Conservation (phyloP, 208 protist species). For the Blastocrithidia nonstop region DNA sequence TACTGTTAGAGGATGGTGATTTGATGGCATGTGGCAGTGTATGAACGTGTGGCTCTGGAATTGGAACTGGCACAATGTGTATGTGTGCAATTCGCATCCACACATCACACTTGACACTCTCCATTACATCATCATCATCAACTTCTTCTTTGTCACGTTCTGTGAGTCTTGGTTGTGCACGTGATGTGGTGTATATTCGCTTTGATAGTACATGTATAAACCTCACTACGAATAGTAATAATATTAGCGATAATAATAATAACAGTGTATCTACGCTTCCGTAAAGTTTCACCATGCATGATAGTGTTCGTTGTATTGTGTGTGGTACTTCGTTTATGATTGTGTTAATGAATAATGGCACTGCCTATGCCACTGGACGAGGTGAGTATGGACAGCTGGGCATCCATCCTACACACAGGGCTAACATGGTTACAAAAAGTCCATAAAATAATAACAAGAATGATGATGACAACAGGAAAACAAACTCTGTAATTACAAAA, state of each 20-base stretch:
- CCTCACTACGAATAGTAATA: conserved; percentile 4
- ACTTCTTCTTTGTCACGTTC: too few species aligned
- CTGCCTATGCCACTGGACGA: conserved; percentile 24
- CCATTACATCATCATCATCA: not conserved
- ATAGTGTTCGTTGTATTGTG: conserved; percentile 17
- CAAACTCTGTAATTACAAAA: too few species aligned
- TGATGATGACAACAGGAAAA: too few species aligned
- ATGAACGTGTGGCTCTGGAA: conserved; percentile 19
- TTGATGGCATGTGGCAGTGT: conserved; percentile 45
- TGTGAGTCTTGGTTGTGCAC: too few species aligned
- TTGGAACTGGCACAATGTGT: conserved; percentile 20
- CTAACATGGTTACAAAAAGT: too few species aligned
- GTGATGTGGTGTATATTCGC: too few species aligned
- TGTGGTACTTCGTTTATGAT: conserved; percentile 38
- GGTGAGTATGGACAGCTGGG: conserved; percentile 45
- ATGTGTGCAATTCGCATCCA: conserved; percentile 14
- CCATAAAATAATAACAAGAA: too few species aligned
- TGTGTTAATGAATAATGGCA: conserved; percentile 24
- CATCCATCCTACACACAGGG: too few species aligned
- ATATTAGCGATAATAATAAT: conserved; percentile 10
- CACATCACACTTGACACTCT: not conserved
- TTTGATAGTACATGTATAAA: too few species aligned
- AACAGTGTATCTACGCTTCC: conserved; percentile 12
- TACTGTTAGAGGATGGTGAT: conserved; percentile 56
- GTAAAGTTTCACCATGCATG: too few species aligned